These are phyloP conservation scores for Volvox reticuliferus DNA, from an alignment of 139 green algal genomes.

Conservation along the genomic window DNA sequence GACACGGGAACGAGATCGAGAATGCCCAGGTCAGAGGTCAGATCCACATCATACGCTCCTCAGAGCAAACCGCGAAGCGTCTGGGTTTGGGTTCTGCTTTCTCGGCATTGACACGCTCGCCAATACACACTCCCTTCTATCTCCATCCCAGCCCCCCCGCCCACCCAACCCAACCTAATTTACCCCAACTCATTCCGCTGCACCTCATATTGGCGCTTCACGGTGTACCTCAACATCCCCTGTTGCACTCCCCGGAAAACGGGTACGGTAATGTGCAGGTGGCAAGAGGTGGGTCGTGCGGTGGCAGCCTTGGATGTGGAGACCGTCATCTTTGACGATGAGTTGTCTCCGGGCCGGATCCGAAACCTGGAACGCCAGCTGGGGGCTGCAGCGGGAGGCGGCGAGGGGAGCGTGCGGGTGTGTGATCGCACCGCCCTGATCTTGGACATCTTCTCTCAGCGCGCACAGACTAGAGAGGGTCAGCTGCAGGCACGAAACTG, in stretches of 20 bases:
- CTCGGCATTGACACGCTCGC: no score
- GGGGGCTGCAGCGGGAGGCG: background rate
- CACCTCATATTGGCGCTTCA: no score
- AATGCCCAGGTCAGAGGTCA: no score
- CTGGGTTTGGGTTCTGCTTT: no score
- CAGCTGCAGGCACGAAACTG: slow-evolving; percentile 86
- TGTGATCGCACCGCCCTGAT: slow-evolving; percentile 97
- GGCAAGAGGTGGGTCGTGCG: slow-evolving; percentile 52
- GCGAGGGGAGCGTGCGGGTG: slow-evolving; percentile 70
- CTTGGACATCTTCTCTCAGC: slow-evolving; percentile 98
- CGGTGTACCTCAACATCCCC: no score
- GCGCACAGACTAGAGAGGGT: slow-evolving; percentile 92
- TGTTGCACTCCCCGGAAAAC: no score
- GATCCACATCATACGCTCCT: no score
- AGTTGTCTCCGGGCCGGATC: slow-evolving; percentile 90
- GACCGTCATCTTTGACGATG: slow-evolving; percentile 96
- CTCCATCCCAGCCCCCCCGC: background rate
- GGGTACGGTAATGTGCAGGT: background rate
- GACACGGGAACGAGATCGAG: no score
- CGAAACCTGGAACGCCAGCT: slow-evolving; percentile 88
- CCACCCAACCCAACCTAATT: background rate
- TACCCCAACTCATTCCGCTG: background rate
- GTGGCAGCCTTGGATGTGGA: slow-evolving; percentile 70
- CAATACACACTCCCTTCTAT: background rate
- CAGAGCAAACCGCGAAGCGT: no score